Evolutionary conservation across 1,284 basidiomycete species (phyloP).

Genomic region (Meripilus lineatus): DNA sequence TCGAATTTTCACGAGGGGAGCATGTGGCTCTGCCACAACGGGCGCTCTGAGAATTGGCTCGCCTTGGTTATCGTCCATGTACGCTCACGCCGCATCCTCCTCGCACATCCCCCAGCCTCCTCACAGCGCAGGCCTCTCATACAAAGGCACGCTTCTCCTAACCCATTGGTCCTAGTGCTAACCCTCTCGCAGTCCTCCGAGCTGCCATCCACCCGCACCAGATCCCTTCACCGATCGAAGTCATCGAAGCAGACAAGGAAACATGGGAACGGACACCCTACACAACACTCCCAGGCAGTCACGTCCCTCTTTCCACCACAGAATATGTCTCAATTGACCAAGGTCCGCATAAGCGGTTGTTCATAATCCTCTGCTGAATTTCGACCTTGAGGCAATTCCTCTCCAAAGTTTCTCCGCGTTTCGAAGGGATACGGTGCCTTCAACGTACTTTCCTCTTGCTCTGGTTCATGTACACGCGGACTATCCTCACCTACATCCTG

Average conservation of each 20-base stretch:
- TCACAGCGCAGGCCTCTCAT: slow-evolving; percentile 70
- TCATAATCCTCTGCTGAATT: too few species aligned
- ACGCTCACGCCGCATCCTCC: slow-evolving; percentile 18
- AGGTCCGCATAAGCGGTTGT: slow-evolving; percentile 62
- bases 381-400: too few species aligned
- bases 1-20: too few species aligned
- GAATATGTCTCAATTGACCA: slow-evolving; percentile 92
- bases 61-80: too few species aligned
- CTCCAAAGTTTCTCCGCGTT: slow-evolving; percentile 65
- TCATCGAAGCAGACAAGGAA: slow-evolving; percentile 80
- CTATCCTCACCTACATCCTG: too few species aligned
- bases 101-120: slow-evolving; percentile 74
- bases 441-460: too few species aligned
- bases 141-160: slow-evolving; percentile 47
- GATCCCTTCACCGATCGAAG: slow-evolving; percentile 87
- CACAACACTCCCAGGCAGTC: slow-evolving; percentile 70
- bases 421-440: too few species aligned
- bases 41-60: too few species aligned
- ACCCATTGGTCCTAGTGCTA: too few species aligned
- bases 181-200: slow-evolving; percentile 66
- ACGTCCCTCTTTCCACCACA: slow-evolving; percentile 82
- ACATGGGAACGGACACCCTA: slow-evolving; percentile 80
- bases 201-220: slow-evolving; percentile 87
- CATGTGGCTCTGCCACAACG: too few species aligned
- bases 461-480: too few species aligned